Evolutionary conservation across 495 filamentous ascomycete species (phyloP), one percentile per base, ranked within the genome.

Genomic region (Podospora anserina): DNA sequence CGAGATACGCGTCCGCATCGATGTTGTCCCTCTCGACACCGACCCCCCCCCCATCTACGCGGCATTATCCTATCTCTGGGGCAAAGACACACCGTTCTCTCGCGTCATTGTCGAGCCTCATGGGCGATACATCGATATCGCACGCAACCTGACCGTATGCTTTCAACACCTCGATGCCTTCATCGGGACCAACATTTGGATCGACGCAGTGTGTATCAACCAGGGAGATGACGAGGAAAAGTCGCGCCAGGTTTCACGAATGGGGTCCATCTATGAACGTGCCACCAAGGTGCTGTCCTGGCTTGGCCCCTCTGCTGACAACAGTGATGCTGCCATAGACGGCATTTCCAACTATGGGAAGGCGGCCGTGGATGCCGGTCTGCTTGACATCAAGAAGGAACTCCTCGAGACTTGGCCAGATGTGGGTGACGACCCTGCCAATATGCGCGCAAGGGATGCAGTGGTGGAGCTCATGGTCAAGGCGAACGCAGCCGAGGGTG

Each of bases 51-150:
- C 60, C 20, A 60, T 11, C 11, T 66, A 66, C 65, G 16, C 19
- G 23, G 65, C 65, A 7, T 27, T 66, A 13, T 66, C 65, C 0
- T 66, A 66, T 30, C 5, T 66, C 30, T 66, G 65, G 65, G 65
- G 65, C 54, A 5, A 66, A 26, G 3, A n/a, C 0, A 7, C n/a
- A 11, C 65, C 65, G 16, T 30, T 53, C 63, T 60, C n/a, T 49
- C 39, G 39, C 39, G 39, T 49, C 39, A 49, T 49, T 11, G 15
- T 49, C 39, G 39, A 49, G 13, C 39, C 39, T 16, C 39, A 49
- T 9, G 39, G 15, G 9, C 39, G 13, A 49, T 18, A 49, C 39
- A 13, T 49, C 9, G 15, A 49, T 11, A 49, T 49, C 9, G 39
- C 39, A 6, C 39, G 39, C 39, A 49, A 49, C 26, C 32, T 28